These are phyloP conservation scores for Phytophthora chlamydospora DNA, from an alignment of 352 stramenopile genomes.

Conservation along the genomic window DNA sequence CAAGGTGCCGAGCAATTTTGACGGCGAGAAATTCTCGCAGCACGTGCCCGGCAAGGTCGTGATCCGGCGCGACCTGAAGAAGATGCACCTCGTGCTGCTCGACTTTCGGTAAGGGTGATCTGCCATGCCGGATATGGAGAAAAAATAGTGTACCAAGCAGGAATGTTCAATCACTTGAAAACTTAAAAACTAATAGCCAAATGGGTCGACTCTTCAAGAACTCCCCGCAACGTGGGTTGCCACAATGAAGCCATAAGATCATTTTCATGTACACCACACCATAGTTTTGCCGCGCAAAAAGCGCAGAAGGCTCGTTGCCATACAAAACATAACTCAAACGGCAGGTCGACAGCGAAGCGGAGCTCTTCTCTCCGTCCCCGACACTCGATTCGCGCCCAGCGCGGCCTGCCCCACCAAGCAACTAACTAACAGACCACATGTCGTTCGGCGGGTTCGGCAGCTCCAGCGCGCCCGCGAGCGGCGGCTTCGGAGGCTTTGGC, in stretches of 20 bases:
- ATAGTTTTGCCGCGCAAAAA: slow-evolving; percentile 12
- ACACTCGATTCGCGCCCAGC: slow-evolving; percentile 4
- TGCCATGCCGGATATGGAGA: too few relatives aligned
- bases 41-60: slow-evolving; percentile 61
- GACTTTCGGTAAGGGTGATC: slow-evolving; percentile 46
- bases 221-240: neutral
- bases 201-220: neutral
- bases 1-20: slow-evolving; percentile 87
- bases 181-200: neutral
- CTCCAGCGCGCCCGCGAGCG: slow-evolving; percentile 40
- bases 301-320: slow-evolving; percentile 11
- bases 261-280: slow-evolving; percentile 23
- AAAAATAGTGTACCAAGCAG: neutral
- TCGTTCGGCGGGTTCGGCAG: slow-evolving; percentile 62
- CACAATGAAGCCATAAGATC: neutral
- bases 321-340: slow-evolving; percentile 37
- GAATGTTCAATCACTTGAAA: slow-evolving; percentile 3
- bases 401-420: slow-evolving; percentile 6
- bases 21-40: slow-evolving; percentile 71
- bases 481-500: slow-evolving; percentile 58
- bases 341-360: slow-evolving; percentile 14
- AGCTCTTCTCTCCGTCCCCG: neutral
- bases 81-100: slow-evolving; percentile 79
- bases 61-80: slow-evolving; percentile 73
- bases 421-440: slow-evolving; percentile 29